Percentiles rank a stretch among this genome's conserved stretches.
Evolutionary conservation across 352 stramenopile genomes (phyloP).

Genomic region (Globisporangium camurandrum): DNA sequence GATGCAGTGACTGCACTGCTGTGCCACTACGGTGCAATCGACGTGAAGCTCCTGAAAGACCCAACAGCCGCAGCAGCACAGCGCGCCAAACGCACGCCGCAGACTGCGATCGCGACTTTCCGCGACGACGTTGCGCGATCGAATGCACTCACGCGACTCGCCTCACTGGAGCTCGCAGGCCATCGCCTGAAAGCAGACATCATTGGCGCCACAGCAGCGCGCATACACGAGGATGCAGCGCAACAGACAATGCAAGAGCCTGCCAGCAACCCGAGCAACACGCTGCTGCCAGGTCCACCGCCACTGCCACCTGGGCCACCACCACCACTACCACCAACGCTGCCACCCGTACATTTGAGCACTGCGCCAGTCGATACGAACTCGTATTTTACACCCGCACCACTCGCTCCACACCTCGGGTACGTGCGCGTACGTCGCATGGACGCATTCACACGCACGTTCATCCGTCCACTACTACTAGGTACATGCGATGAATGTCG

Average conservation of each 20-base stretch:
- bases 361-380: background rate
- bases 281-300: slow-evolving; percentile 21
- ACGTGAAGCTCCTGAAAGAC: slow-evolving; percentile 33
- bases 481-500: background rate
- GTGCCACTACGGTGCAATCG: slow-evolving; percentile 41
- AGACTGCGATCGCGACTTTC: slow-evolving; percentile 51
- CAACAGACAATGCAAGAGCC: background rate
- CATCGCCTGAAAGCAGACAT: slow-evolving; percentile 30
- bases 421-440: slow-evolving; percentile 16
- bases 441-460: background rate
- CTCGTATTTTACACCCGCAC: slow-evolving; percentile 22
- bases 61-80: slow-evolving; percentile 16
- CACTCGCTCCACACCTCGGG: slow-evolving; percentile 71
- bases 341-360: slow-evolving; percentile 1
- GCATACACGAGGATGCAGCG: background rate
- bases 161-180: slow-evolving; percentile 47
- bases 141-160: slow-evolving; percentile 34
- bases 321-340: slow-evolving; percentile 18
- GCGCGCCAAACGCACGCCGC: slow-evolving; percentile 12
- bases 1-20: slow-evolving; percentile 54
- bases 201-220: slow-evolving; percentile 3
- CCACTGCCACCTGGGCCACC: slow-evolving; percentile 25
- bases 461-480: background rate
- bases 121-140: slow-evolving; percentile 15
- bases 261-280: background rate